Evolutionary conservation across 176 grass and related monocot species (phyloP).

Genomic region (Eragrostis curvula): DNA sequence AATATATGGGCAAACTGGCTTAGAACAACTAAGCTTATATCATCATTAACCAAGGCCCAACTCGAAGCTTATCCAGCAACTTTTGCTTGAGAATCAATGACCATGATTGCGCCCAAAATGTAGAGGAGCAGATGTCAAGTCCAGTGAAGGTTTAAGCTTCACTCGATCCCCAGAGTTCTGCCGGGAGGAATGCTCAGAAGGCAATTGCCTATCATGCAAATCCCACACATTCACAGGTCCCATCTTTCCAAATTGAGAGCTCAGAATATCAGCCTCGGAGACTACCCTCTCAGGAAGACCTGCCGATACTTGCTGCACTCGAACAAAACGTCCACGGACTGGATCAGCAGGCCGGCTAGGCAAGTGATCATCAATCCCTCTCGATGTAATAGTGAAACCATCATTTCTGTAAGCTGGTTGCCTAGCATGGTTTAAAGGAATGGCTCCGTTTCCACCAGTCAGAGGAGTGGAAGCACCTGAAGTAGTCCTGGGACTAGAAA

Average conservation of each 20-base stretch:
- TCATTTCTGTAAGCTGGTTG: constrained; percentile 65
- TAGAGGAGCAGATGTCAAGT: constrained; percentile 53
- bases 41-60: constrained; percentile 11
- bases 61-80: constrained; percentile 38
- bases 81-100: constrained; percentile 42
- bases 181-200: constrained; percentile 56
- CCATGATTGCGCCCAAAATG: constrained; percentile 36
- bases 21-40: constrained; percentile 33
- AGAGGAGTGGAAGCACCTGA: constrained; percentile 91
- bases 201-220: constrained; percentile 48
- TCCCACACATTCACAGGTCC: constrained; percentile 66
- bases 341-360: constrained; percentile 33
- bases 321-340: constrained; percentile 52
- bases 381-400: constrained; percentile 48
- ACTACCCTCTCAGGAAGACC: constrained; percentile 61
- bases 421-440: constrained; percentile 72
- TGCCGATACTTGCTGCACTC: constrained; percentile 56
- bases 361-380: constrained; percentile 45
- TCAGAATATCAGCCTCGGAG: constrained; percentile 71
- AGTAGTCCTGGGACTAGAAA: constrained; percentile 92
- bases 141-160: constrained; percentile 71
- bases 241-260: constrained; percentile 76
- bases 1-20: constrained; percentile 29
- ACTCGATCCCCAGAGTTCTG: constrained; percentile 47
- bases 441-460: constrained; percentile 70